These are phyloP conservation scores for Borovskyia barvae DNA, from an alignment of 208 protist species.

Conservation along the genomic window DNA sequence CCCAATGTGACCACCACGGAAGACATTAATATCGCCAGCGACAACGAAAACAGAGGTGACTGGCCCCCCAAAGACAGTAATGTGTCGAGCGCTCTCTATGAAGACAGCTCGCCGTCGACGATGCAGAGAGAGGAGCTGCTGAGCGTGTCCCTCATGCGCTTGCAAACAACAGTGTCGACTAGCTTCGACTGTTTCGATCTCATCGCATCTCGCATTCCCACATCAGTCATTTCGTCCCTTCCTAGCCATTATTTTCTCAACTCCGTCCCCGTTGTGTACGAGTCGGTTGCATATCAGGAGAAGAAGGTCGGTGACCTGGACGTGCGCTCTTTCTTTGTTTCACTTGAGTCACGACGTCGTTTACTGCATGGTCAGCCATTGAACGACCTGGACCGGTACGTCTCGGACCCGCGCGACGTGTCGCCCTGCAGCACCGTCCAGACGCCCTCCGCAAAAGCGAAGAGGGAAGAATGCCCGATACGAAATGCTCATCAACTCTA, in stretches of 20 bases:
- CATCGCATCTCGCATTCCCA: conserved; percentile 30
- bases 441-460: too few species aligned
- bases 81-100: not conserved
- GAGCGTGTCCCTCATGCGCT: conserved; percentile 30
- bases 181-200: conserved; percentile 52
- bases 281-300: conserved; percentile 20
- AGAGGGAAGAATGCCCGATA: not conserved
- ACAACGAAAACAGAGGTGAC: not conserved
- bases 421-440: not conserved
- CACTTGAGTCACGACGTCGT: conserved; percentile 28
- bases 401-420: not conserved
- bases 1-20: not conserved
- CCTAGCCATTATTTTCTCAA: conserved; percentile 25
- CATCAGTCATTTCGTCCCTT: conserved; percentile 23
- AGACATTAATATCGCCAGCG: not conserved
- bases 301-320: conserved; percentile 23
- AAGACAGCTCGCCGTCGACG: not conserved
- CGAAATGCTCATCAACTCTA: conserved; percentile 27
- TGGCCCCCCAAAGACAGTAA: not conserved
- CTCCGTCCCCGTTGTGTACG: conserved; percentile 28
- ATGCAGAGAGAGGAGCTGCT: conserved; percentile 13
- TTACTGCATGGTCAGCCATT: conserved; percentile 23
- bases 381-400: not conserved
- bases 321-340: conserved; percentile 40
- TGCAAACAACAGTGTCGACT: conserved; percentile 25